Evolutionary conservation across 1,284 basidiomycete genomes (phyloP).

Genomic region (Moesziomyces parantarcticus): DNA sequence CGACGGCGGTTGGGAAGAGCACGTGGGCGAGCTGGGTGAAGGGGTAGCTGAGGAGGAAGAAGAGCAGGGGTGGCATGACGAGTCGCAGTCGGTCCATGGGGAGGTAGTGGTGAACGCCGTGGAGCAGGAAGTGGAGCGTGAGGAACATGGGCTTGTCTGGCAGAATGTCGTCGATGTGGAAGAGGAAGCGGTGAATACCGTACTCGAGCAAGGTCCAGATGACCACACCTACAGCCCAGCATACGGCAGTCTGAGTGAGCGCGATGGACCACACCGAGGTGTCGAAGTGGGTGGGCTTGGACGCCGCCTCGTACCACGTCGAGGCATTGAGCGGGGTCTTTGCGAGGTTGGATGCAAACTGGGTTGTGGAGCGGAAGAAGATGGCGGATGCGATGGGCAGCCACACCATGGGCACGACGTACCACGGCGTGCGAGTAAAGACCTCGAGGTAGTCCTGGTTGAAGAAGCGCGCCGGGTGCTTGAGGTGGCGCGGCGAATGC

Average conservation of each 20-base stretch:
- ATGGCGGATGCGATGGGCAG: slow-evolving; percentile 85
- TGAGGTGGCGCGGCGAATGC: slow-evolving; percentile 88
- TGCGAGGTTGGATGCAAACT: slow-evolving; percentile 73
- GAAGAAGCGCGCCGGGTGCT: slow-evolving; percentile 87
- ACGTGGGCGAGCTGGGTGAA: slow-evolving; percentile 87
- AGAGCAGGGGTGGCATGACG: slow-evolving; percentile 95
- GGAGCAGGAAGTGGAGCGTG: slow-evolving; percentile 89
- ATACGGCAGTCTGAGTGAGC: slow-evolving; percentile 70
- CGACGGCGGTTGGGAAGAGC: slow-evolving; percentile 82
- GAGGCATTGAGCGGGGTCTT: slow-evolving; percentile 27
- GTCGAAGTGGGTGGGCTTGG: slow-evolving; percentile 69
- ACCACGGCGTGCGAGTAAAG: slow-evolving; percentile 91
- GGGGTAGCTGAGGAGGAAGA: slow-evolving; percentile 81
- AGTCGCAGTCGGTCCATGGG: slow-evolving; percentile 88
- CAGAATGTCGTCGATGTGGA: slow-evolving; percentile 91
- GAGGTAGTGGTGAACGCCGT: slow-evolving; percentile 97
- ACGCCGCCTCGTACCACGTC: slow-evolving; percentile 69
- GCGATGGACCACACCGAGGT: slow-evolving; percentile 36
- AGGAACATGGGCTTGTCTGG: slow-evolving; percentile 85
- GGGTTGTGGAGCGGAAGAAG: slow-evolving; percentile 80
- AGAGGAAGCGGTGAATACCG: slow-evolving; percentile 93
- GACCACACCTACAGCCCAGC: slow-evolving; percentile 83
- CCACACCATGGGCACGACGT: slow-evolving; percentile 92
- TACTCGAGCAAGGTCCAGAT: slow-evolving; percentile 98
- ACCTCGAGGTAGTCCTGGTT: slow-evolving; percentile 84